phyloP scores from a whole-genome alignment of 169 alveolate species.

The Plasmodium relictum region DNA sequence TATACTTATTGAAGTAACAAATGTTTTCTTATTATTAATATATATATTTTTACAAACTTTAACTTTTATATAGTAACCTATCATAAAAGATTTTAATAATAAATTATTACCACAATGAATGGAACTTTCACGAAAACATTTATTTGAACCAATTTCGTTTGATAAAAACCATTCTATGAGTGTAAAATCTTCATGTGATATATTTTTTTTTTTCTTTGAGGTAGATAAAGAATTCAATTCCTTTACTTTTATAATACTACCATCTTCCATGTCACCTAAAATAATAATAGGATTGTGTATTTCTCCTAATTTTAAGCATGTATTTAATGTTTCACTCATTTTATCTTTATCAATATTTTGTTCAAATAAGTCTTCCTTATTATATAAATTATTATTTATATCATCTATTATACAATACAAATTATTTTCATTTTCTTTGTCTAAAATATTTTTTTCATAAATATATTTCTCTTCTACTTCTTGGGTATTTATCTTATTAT shows the following conservation, averaged over 20 bases:
- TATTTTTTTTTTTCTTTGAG: constrained; percentile 14
- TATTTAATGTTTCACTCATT: constrained; percentile 10
- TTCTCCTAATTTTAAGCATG: constrained; percentile 30
- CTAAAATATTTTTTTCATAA: constrained; percentile 51
- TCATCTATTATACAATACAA: constrained; percentile 26
- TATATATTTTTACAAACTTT: constrained; percentile 81
- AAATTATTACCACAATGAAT: constrained; percentile 77
- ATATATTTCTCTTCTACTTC: constrained; percentile 55
- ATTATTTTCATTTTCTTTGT: constrained; percentile 32
- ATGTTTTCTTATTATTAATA: constrained; percentile 75
- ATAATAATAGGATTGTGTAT: constrained; percentile 55
- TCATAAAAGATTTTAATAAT: constrained; percentile 82
- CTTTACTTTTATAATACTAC: constrained; percentile 43
- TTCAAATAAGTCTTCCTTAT: constrained; percentile 7
- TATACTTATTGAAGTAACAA: constrained; percentile 76
- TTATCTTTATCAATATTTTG: constrained; percentile 20
- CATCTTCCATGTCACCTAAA: constrained; percentile 72
- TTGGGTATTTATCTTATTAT: constrained; percentile 56
- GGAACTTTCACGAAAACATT: constrained; percentile 63
- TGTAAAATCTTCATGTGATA: constrained; percentile 50
- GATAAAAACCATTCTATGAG: constrained; percentile 85
- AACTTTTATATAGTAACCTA: constrained; percentile 82
- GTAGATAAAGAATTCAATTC: constrained; percentile 33
- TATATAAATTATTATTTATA: constrained; percentile 33
- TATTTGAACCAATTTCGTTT: constrained; percentile 66